Evolutionary conservation across 371 early-diverging fungal species (phyloP).

Genomic region (Mortierella sp.): DNA sequence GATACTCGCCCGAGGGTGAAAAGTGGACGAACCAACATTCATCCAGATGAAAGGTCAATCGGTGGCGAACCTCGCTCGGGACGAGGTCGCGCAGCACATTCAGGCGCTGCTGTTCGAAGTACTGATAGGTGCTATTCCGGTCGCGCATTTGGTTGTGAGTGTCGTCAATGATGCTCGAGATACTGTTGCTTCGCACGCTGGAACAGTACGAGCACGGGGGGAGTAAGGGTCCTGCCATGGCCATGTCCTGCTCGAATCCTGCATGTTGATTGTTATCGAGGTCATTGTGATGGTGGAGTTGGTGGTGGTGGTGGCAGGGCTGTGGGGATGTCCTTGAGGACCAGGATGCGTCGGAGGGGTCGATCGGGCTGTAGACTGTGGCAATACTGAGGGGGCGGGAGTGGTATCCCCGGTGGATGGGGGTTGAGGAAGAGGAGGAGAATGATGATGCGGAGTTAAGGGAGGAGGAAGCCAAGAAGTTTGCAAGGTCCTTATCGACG

Average conservation of each 20-base stretch:
- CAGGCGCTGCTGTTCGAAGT: conserved; percentile 15
- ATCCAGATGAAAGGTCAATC: conserved; percentile 37
- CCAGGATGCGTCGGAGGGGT: not conserved
- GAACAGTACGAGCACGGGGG: conserved; percentile 35
- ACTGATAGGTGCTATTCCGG: not conserved
- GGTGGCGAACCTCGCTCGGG: conserved; percentile 29
- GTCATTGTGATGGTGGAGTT: not conserved
- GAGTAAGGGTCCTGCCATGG: not conserved
- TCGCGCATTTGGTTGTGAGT: not conserved
- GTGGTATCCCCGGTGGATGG: conserved; percentile 11
- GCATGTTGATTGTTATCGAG: conserved; percentile 9
- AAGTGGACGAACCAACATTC: conserved; percentile 54
- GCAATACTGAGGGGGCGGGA: conserved; percentile 32
- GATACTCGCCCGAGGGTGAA: conserved; percentile 43
- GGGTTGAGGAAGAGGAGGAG: conserved; percentile 8
- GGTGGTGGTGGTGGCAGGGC: conserved; percentile 4
- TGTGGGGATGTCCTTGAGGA: conserved; percentile 10
- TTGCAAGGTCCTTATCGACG: conserved; percentile 34
- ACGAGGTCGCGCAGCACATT: conserved; percentile 20
- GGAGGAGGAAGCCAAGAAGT: conserved; percentile 19
- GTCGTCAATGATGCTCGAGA: conserved; percentile 18
- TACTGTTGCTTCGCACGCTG: conserved; percentile 34
- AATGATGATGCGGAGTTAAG: conserved; percentile 1
- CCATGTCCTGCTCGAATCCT: conserved; percentile 15
- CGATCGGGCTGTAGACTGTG: conserved; percentile 26